Evolutionary conservation across 371 early-diverging fungal species (phyloP).

Genomic region (Lichtheimia ramosa): DNA sequence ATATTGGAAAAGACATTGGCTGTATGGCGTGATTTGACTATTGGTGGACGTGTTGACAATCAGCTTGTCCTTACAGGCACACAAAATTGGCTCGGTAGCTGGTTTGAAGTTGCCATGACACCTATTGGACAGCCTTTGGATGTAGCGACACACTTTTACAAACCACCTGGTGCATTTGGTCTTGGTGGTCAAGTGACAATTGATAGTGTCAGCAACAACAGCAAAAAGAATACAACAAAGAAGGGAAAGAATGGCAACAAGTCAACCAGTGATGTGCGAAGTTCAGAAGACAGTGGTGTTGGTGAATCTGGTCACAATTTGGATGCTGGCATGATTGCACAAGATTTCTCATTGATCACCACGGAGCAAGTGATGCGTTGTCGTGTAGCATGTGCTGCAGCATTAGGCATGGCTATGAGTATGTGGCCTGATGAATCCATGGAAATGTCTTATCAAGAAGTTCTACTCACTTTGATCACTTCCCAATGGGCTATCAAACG

Average conservation of each 20-base stretch:
- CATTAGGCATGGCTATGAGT: constrained; percentile 77
- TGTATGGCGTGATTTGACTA: constrained; percentile 72
- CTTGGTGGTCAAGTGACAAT: constrained; percentile 27
- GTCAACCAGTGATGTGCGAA: constrained; percentile 12
- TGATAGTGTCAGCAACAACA: constrained; percentile 4
- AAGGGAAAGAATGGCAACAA: constrained; percentile 18
- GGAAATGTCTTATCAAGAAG: constrained; percentile 53
- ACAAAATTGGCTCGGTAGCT: constrained; percentile 49
- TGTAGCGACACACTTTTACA: constrained; percentile 56
- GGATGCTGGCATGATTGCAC: constrained; percentile 89
- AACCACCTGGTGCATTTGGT: constrained; percentile 54
- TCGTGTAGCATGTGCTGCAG: constrained; percentile 75
- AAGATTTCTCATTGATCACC: constrained; percentile 85
- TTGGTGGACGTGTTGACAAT: constrained; percentile 32
- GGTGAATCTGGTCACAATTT: constrained; percentile 62
- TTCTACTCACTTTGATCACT: constrained; percentile 47
- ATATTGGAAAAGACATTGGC: constrained; percentile 64
- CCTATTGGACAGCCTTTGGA: constrained; percentile 84
- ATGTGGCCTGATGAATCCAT: constrained; percentile 63
- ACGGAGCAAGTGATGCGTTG: constrained; percentile 79
- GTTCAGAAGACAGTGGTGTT: neutral
- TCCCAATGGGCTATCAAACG: constrained; percentile 84
- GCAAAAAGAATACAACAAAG: constrained; percentile 6
- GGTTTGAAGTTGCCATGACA: constrained; percentile 64
- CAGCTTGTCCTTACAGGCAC: constrained; percentile 39